Evolutionary conservation across 225 moss, liverwort and hornwort genomes (phyloP), one percentile per base, ranked within the genome.

Genomic region (Lunularia cruciata): DNA sequence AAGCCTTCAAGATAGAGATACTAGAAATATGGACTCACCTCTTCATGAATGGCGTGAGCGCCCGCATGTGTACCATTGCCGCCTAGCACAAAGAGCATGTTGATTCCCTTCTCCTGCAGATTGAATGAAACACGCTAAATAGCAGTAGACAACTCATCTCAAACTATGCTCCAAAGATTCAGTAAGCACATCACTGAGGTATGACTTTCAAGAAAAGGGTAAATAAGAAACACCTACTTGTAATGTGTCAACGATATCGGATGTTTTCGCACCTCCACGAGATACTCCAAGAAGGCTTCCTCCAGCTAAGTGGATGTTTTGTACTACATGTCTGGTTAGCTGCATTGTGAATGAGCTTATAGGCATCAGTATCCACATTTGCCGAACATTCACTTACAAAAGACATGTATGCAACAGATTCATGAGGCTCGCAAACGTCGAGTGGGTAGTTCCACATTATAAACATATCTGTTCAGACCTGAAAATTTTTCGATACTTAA

Each of bases 31-130:
- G 45, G 14, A 57, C 45, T 67, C 53, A 92, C 92, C 90, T 90
- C 92, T 58, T 92, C 87, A 30, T 92, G 90, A 70, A 96, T 96
- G 64, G 84, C 89, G 54, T 89, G 67, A 47, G 96, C 96, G 67
- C 96, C 96, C 38, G 92, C 92, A 72, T 96, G 96, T 30, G 96
- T 90, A 25, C 92, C 96, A 72, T 96, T 96, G 28, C 96, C 96
- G 59, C 96, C 96, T 34, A 96, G 69, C 16, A 96, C 89, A 66
- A 92, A 96, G 6, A 96, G 83, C 92, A 96, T 92, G 74, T 92
- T 96, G 71, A 96, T 85, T 23, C 84, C 86, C 39, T 86, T 89
- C 69, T 57, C 85, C 87, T 96, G 84, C 72, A 72, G 18, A 32
- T 14, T 15, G 27, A n/a, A n/a, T n/a, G 25, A 13, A 47, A 60